phyloP scores from a whole-genome alignment of 129 eudicot species.

The Helianthus annuus region HanXRQr2.0-SUNRISE NC_035435.2:173047504-173048003 shows the following conservation, averaged over 20 bases:
- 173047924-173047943: too few species aligned
- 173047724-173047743: not conserved
- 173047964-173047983: too few species aligned
- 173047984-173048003: too few species aligned
- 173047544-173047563: conserved; percentile 11
- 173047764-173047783: too few species aligned
- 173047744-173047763: not conserved
- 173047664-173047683: conserved; percentile 44
- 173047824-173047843: too few species aligned
- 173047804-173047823: too few species aligned
- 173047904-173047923: too few species aligned
- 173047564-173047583: conserved; percentile 17
- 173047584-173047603: conserved; percentile 47
- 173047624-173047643: conserved; percentile 66
- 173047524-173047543: conserved; percentile 41
- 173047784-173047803: too few species aligned
- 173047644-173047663: conserved; percentile 49
- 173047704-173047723: conserved; percentile 11
- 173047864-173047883: too few species aligned
- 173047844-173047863: too few species aligned
- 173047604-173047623: conserved; percentile 46
- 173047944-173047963: too few species aligned
- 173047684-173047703: conserved; percentile 3
- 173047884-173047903: too few species aligned
- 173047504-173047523: conserved; percentile 25